Evolutionary conservation across 1,284 basidiomycete species (phyloP).

Genomic region (Sanghuangporus sanghuang): DNA sequence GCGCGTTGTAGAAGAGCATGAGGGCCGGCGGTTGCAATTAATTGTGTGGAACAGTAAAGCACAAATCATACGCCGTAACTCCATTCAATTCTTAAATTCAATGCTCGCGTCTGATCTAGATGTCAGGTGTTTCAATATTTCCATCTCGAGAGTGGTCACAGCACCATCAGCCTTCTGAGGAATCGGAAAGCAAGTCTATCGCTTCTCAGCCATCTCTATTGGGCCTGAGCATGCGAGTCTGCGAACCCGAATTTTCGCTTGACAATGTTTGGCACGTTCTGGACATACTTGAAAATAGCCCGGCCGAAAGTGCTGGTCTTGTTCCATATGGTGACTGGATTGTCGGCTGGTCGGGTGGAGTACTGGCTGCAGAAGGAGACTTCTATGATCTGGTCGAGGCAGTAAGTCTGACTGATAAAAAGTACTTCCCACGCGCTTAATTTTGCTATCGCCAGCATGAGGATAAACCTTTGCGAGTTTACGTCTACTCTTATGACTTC

Average conservation of each 20-base stretch:
- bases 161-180: neutral
- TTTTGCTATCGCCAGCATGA: slow-evolving; percentile 56
- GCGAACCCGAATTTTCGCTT: slow-evolving; percentile 79
- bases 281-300: slow-evolving; percentile 93
- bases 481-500: slow-evolving; percentile 96
- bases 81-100: neutral
- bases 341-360: slow-evolving; percentile 93
- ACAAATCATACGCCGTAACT: slow-evolving; percentile 76
- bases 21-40: slow-evolving; percentile 74
- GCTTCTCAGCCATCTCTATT: slow-evolving; percentile 70
- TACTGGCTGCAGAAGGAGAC: slow-evolving; percentile 87
- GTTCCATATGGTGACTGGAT: slow-evolving; percentile 90
- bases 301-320: slow-evolving; percentile 85
- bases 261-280: slow-evolving; percentile 98
- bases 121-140: slow-evolving; percentile 73
- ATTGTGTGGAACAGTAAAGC: slow-evolving; percentile 91
- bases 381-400: slow-evolving; percentile 96
- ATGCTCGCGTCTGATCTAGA: neutral
- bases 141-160: slow-evolving; percentile 83
- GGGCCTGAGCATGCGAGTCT: slow-evolving; percentile 90
- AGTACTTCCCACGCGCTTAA: slow-evolving; percentile 17
- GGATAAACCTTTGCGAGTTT: slow-evolving; percentile 88
- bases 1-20: slow-evolving; percentile 80
- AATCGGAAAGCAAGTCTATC: neutral
- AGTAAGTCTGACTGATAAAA: slow-evolving; percentile 39